These are phyloP conservation scores for Nakazawaea holstii DNA, from an alignment of 805 yeast species.

Conservation along the genomic window DNA sequence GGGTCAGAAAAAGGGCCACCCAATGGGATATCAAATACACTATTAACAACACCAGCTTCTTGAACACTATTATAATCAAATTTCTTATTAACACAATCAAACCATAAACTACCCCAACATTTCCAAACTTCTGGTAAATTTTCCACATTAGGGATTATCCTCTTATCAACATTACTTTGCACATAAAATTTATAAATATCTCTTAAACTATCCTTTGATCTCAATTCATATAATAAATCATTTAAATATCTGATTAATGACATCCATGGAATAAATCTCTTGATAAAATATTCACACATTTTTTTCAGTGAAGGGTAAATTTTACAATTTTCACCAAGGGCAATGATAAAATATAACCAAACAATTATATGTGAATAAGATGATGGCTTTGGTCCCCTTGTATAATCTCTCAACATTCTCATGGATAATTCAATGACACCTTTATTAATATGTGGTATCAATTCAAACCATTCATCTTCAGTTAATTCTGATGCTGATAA, in stretches of 20 bases:
- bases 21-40: slow-evolving; percentile 59
- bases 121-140: slow-evolving; percentile 74
- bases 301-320: slow-evolving; percentile 38
- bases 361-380: slow-evolving; percentile 71
- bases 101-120: slow-evolving; percentile 84
- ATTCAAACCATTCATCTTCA: slow-evolving; percentile 48
- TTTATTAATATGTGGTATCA: slow-evolving; percentile 50
- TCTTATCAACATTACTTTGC: background rate
- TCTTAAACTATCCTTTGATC: slow-evolving; percentile 20
- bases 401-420: slow-evolving; percentile 59
- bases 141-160: slow-evolving; percentile 31
- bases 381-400: slow-evolving; percentile 65
- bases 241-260: slow-evolving; percentile 59
- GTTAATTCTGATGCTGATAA: slow-evolving; percentile 24
- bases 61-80: slow-evolving; percentile 42
- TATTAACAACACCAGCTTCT: slow-evolving; percentile 53
- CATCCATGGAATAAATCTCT: slow-evolving; percentile 65
- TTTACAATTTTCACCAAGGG: slow-evolving; percentile 53
- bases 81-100: slow-evolving; percentile 52
- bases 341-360: slow-evolving; percentile 67
- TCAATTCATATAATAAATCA: slow-evolving; percentile 38
- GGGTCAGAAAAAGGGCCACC: slow-evolving; percentile 50
- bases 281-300: slow-evolving; percentile 45
- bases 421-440: slow-evolving; percentile 66
- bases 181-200: slow-evolving; percentile 10